Evolutionary conservation across 257 asterid species (phyloP), one percentile per base, ranked within the genome.

Genomic region (Solanum pennellii): DNA sequence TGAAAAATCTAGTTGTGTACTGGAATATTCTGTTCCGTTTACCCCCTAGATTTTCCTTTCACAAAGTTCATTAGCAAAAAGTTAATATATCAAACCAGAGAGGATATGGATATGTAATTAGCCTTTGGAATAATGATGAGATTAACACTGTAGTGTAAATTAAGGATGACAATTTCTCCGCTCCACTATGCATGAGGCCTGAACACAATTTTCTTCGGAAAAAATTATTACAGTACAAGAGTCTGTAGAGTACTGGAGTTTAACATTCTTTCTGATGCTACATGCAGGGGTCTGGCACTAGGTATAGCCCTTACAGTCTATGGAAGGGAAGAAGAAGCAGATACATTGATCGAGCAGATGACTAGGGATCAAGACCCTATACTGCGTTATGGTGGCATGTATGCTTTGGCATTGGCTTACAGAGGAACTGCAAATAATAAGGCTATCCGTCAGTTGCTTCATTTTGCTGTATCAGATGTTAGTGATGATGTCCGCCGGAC

Each of bases 321-420:
- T 86, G 99, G 99, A 80, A 93, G 99, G 86, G 99, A 97, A 87
- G 99, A 97, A 86, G 99, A 92, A 91, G 99, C 99, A 1, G 99
- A 97, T 86, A 91, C 97, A 68, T 93, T 97, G 47, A 97, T 97
- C 91, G 98, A 95, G 90, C 98, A 95, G 89, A 97, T 97, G 99
- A 97, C 98, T 83, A 92, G 98, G 42, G 99, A 97, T 92, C 99
- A 97, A 89, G 99, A 97, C 87, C 99, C 99, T 44, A 96, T 97
- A 87, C 84, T 97, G 85, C 96, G 99, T 13, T 97, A 97, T 90
- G 99, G 99, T 37, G 99, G 99, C 86, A 97, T 97, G 99, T 96
- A 95, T 88, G 99, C 99, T 39, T 86, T 97, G 91, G 99, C 99
- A 12, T 89, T 97, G 92, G 99, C 99, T 12, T 97, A 97, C 87